These are phyloP conservation scores for Babesia gibsoni DNA, from an alignment of 169 alveolate species.

Conservation along the genomic window DNA sequence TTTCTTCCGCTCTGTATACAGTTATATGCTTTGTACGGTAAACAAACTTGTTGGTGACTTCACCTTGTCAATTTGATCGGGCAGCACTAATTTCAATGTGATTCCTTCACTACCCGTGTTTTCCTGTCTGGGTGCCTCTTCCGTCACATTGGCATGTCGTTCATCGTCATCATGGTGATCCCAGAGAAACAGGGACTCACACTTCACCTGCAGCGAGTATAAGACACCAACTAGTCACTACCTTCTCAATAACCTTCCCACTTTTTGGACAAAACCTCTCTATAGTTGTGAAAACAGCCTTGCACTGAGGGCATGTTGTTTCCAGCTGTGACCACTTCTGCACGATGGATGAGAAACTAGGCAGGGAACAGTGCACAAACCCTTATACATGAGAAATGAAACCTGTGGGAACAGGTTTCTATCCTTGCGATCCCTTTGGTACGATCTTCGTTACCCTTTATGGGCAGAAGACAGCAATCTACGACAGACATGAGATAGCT, in stretches of 20 bases:
- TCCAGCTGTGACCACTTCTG: constrained; percentile 34
- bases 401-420: constrained; percentile 15
- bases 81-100: not conserved
- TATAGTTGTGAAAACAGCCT: constrained; percentile 18
- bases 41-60: not conserved
- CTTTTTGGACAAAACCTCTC: not conserved
- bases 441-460: not conserved
- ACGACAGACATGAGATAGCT: too few relatives aligned
- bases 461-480: constrained; percentile 38
- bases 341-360: not conserved
- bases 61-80: not conserved
- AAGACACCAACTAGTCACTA: not conserved
- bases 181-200: constrained; percentile 20
- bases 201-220: not conserved
- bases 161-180: constrained; percentile 11
- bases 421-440: not conserved
- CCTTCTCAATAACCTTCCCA: constrained; percentile 7
- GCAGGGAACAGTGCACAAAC: not conserved
- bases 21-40: not conserved
- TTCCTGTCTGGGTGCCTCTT: not conserved
- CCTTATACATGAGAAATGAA: constrained; percentile 24
- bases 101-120: not conserved
- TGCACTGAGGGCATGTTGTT: constrained; percentile 44
- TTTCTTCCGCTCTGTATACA: not conserved
- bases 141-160: not conserved